phyloP scores from a whole-genome alignment of 257 asterid species.

The Cruciata laevipes region DNA sequence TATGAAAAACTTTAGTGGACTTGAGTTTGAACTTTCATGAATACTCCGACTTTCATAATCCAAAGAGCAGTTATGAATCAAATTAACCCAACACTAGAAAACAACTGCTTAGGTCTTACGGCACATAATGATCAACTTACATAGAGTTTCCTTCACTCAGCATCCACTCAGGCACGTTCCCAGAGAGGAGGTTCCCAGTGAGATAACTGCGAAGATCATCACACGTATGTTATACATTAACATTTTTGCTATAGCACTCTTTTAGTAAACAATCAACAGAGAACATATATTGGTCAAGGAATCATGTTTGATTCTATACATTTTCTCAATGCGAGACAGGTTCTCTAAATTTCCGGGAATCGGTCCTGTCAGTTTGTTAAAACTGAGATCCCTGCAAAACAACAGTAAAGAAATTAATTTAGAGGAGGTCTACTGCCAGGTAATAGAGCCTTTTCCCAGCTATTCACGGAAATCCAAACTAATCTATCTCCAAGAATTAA shows the following conservation, averaged over 20 bases:
- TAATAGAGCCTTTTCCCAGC: too few species aligned
- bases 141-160: neutral
- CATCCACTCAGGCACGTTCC: slow-evolving; percentile 15
- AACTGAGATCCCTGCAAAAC: slow-evolving; percentile 59
- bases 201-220: slow-evolving; percentile 5
- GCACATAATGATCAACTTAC: slow-evolving; percentile 2
- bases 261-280: neutral
- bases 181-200: slow-evolving; percentile 12
- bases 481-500: too few species aligned
- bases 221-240: neutral
- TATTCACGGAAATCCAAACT: too few species aligned
- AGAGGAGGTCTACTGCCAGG: neutral
- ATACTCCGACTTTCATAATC: too few species aligned
- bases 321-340: slow-evolving; percentile 21
- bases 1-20: neutral
- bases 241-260: too few species aligned
- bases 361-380: slow-evolving; percentile 60
- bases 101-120: neutral
- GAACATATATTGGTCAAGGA: neutral
- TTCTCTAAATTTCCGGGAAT: slow-evolving; percentile 31
- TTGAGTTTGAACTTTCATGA: too few species aligned
- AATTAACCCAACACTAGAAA: too few species aligned
- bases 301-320: slow-evolving; percentile 32
- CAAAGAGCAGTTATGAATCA: too few species aligned
- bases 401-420: neutral